These are phyloP conservation scores for Cyclotella atomus DNA, from an alignment of 108 stramenopile genomes.

Conservation along the genomic window DNA sequence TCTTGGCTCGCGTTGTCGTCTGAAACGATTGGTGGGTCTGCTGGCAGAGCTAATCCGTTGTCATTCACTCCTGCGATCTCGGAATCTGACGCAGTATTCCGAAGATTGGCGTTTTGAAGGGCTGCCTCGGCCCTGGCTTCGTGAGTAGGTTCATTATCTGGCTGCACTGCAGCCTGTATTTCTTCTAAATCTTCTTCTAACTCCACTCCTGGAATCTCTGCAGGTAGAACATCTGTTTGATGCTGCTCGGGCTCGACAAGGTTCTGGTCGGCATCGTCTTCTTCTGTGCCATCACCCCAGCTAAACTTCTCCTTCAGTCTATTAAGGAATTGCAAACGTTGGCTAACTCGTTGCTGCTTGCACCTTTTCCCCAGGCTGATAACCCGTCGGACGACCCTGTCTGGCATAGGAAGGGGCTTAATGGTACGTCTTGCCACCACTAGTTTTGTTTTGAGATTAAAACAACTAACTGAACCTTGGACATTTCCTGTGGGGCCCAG, in stretches of 20 bases:
- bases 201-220: neutral
- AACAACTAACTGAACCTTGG: slow-evolving; percentile 26
- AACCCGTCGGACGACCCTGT: slow-evolving; percentile 29
- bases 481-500: slow-evolving; percentile 19
- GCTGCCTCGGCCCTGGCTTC: neutral
- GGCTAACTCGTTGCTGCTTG: neutral
- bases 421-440: slow-evolving; percentile 12
- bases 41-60: neutral
- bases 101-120: neutral
- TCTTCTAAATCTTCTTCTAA: neutral
- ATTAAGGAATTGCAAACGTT: neutral
- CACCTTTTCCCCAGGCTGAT: neutral
- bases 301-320: neutral
- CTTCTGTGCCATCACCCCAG: neutral
- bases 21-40: neutral
- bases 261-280: neutral
- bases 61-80: slow-evolving; percentile 45
- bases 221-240: slow-evolving; percentile 12
- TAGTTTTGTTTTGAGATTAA: slow-evolving; percentile 20
- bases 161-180: neutral
- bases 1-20: neutral
- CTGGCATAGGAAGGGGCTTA: slow-evolving; percentile 29
- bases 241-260: neutral
- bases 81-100: neutral
- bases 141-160: neutral